Percentiles rank a stretch among this genome's conserved stretches.
phyloP scores from a whole-genome alignment of 441 rosid species.

The Jatropha podagrica region DNA sequence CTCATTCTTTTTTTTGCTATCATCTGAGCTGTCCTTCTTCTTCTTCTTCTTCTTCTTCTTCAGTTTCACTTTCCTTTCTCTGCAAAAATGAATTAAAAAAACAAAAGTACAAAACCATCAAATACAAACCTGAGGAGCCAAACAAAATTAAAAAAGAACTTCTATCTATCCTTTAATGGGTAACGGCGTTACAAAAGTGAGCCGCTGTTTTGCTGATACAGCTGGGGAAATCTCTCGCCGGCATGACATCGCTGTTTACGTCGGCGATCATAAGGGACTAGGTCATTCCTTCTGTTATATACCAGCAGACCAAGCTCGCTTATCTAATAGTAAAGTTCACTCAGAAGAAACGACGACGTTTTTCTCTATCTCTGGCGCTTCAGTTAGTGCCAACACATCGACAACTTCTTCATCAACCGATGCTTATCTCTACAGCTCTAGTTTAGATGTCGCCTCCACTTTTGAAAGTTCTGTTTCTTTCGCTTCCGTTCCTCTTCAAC shows the following conservation, averaged over 20 bases:
- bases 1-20: neutral
- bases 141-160: no score
- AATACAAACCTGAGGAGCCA: neutral
- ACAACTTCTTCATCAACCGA: conserved; percentile 39
- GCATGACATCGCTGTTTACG: conserved; percentile 32
- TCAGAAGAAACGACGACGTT: conserved; percentile 43
- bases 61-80: conserved; percentile 11
- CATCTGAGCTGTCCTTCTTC: conserved; percentile 29
- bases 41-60: conserved; percentile 5
- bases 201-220: conserved; percentile 33
- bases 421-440: conserved; percentile 26
- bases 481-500: conserved; percentile 47
- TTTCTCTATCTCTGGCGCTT: conserved; percentile 53
- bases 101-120: neutral
- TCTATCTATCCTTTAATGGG: conserved; percentile 27
- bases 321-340: conserved; percentile 33
- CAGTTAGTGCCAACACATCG: conserved; percentile 55
- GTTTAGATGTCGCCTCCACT: conserved; percentile 37
- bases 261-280: conserved; percentile 37
- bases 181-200: conserved; percentile 40
- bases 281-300: conserved; percentile 58
- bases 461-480: conserved; percentile 50
- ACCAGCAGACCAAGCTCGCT: conserved; percentile 33
- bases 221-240: conserved; percentile 32
- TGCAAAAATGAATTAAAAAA: neutral